These are phyloP conservation scores for Beauveria scarabaeidicola DNA, from an alignment of 2,329 filamentous ascomycete species.

Conservation along the genomic window DNA sequence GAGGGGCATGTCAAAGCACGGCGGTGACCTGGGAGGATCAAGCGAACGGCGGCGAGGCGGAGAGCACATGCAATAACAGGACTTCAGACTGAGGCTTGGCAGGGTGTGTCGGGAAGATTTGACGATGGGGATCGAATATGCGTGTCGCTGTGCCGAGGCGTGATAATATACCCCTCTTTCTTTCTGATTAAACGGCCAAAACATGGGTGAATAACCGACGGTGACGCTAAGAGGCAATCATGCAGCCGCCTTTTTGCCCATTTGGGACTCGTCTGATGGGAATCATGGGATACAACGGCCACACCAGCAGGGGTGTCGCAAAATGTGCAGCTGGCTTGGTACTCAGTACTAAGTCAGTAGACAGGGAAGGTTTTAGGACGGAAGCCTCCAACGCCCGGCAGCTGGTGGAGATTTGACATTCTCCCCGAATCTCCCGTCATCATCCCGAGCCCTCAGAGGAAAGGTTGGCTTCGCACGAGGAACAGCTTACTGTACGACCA, in stretches of 20 bases:
- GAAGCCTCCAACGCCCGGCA: not conserved
- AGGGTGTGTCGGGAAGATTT: conserved; percentile 2
- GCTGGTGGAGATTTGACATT: not conserved
- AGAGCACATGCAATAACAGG: conserved; percentile 2
- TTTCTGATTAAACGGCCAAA: conserved; percentile 7
- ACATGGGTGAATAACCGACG: conserved; percentile 4
- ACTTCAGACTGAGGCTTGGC: conserved; percentile 11
- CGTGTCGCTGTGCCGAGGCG: conserved; percentile 8
- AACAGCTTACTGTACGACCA: not conserved
- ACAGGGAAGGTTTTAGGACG: not conserved
- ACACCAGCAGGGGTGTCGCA: not conserved
- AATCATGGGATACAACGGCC: not conserved
- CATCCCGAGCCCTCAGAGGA: not conserved
- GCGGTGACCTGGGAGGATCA: not conserved
- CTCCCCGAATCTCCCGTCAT: conserved; percentile 1
- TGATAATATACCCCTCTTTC: conserved; percentile 4
- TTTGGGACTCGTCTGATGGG: conserved; percentile 9
- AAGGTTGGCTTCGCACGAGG: not conserved
- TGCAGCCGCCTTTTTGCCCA: conserved; percentile 6
- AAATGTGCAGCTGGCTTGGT: not conserved
- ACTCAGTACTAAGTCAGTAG: no score
- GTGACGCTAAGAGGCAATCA: conserved; percentile 2
- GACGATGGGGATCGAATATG: conserved; percentile 8
- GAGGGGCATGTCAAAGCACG: conserved; percentile 8
- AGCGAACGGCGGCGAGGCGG: not conserved